Evolutionary conservation across 2,329 filamentous ascomycete species (phyloP).

Genomic region (Colletotrichum chlorophyti): DNA sequence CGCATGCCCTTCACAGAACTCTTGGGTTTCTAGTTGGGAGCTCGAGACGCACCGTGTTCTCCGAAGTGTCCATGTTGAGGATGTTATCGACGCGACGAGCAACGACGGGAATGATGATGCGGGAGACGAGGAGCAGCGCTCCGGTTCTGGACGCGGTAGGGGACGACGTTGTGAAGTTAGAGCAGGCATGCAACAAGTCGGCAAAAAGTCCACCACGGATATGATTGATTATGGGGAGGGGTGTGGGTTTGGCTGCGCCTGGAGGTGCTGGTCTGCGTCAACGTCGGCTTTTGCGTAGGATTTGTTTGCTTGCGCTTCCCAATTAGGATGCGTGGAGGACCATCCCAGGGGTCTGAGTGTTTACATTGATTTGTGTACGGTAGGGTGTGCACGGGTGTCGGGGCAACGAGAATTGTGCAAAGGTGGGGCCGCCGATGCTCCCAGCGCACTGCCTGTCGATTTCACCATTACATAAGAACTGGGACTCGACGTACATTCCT

Average conservation of each 20-base stretch:
- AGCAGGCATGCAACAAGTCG: slow-evolving; percentile 16
- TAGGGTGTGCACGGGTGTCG: background rate
- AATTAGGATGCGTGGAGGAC: slow-evolving; percentile 23
- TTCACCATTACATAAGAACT: too few species aligned
- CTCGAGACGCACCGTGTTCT: slow-evolving; percentile 40
- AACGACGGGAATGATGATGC: slow-evolving; percentile 27
- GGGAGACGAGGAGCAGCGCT: slow-evolving; percentile 46
- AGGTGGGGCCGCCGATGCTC: background rate
- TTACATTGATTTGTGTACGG: slow-evolving; percentile 14
- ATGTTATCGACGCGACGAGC: slow-evolving; percentile 33
- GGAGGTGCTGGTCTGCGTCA: background rate
- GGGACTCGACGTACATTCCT: background rate
- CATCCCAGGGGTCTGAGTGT: slow-evolving; percentile 8
- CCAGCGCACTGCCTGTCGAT: too few species aligned
- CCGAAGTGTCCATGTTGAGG: slow-evolving; percentile 42
- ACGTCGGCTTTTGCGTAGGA: too few species aligned
- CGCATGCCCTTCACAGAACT: too few species aligned
- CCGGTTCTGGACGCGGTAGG: slow-evolving; percentile 39
- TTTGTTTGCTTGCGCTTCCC: slow-evolving; percentile 29
- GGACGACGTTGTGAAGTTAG: slow-evolving; percentile 34
- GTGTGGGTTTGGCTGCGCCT: slow-evolving; percentile 21
- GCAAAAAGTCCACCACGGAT: slow-evolving; percentile 11
- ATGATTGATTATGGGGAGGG: slow-evolving; percentile 28
- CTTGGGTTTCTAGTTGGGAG: background rate
- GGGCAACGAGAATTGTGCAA: slow-evolving; percentile 8